Evolutionary conservation across 2,329 filamentous ascomycete genomes (phyloP).

Genomic region (Exophiala bonariae): DNA sequence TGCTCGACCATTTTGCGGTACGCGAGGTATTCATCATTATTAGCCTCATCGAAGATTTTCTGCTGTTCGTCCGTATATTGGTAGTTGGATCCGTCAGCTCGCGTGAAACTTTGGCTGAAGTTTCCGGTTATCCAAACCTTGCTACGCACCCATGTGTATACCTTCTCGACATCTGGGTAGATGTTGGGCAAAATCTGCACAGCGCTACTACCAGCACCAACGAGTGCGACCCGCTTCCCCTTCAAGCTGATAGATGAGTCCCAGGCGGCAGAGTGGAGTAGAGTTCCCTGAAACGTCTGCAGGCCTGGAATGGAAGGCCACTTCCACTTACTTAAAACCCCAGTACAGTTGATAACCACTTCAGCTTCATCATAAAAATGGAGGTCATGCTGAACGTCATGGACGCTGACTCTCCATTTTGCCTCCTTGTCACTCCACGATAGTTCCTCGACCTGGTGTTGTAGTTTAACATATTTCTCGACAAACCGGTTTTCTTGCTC

Average conservation of each 20-base stretch:
- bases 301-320: slow-evolving; percentile 40
- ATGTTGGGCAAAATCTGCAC: slow-evolving; percentile 37
- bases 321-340: slow-evolving; percentile 41
- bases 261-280: slow-evolving; percentile 36
- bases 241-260: slow-evolving; percentile 29
- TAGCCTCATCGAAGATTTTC: slow-evolving; percentile 4
- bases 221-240: slow-evolving; percentile 28
- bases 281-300: slow-evolving; percentile 34
- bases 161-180: slow-evolving; percentile 35
- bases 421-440: slow-evolving; percentile 31
- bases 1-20: slow-evolving; percentile 22
- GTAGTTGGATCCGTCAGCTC: slow-evolving; percentile 19
- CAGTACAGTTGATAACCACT: slow-evolving; percentile 31
- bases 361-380: slow-evolving; percentile 27
- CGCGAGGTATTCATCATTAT: slow-evolving; percentile 11
- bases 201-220: slow-evolving; percentile 27
- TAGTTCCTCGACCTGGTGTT: slow-evolving; percentile 27
- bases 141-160: slow-evolving; percentile 32
- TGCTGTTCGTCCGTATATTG: slow-evolving; percentile 15
- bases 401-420: slow-evolving; percentile 31
- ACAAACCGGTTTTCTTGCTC: slow-evolving; percentile 22
- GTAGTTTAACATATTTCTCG: slow-evolving; percentile 29
- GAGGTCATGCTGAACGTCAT: slow-evolving; percentile 16
- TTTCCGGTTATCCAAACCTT: slow-evolving; percentile 30
- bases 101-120: slow-evolving; percentile 21